phyloP scores from a whole-genome alignment of 108 stramenopile genomes.

The Schizochytrium sp. region DNA sequence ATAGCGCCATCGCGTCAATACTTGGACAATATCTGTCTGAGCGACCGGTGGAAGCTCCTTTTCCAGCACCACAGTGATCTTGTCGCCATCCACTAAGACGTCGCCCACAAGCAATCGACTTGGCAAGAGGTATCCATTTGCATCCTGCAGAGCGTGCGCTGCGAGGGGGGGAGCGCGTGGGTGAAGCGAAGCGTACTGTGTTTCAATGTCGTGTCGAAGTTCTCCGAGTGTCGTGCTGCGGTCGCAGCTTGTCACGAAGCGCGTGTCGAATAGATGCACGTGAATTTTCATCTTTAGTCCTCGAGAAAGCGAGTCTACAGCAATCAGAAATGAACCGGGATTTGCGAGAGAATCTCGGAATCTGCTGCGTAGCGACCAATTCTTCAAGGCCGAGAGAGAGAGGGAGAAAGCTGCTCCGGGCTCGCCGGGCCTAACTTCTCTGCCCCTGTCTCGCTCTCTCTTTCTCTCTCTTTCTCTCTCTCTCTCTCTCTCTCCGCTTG shows the following conservation, averaged over 20 bases:
- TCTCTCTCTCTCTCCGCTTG: too few species aligned
- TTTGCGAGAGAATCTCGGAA: too few species aligned
- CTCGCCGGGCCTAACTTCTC: too few species aligned
- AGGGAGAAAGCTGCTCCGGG: too few species aligned
- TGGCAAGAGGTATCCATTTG: neutral
- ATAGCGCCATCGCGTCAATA: neutral
- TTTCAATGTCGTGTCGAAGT: neutral
- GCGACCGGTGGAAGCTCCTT: neutral
- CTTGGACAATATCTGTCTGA: neutral
- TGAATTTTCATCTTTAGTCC: neutral
- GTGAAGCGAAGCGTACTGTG: neutral
- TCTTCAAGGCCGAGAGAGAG: too few species aligned
- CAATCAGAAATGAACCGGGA: neutral
- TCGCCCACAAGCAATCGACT: neutral
- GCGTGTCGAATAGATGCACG: neutral
- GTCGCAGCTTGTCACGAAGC: neutral
- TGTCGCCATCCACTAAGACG: neutral
- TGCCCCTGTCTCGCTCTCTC: too few species aligned
- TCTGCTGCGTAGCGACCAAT: too few species aligned
- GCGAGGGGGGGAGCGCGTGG: neutral
- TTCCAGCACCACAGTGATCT: neutral
- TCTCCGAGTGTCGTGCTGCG: neutral
- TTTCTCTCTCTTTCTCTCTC: too few species aligned
- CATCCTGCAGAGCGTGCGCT: neutral
- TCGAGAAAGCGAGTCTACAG: neutral